Evolutionary conservation across 805 yeast species (phyloP).

Genomic region (Starmera amethionina): DNA sequence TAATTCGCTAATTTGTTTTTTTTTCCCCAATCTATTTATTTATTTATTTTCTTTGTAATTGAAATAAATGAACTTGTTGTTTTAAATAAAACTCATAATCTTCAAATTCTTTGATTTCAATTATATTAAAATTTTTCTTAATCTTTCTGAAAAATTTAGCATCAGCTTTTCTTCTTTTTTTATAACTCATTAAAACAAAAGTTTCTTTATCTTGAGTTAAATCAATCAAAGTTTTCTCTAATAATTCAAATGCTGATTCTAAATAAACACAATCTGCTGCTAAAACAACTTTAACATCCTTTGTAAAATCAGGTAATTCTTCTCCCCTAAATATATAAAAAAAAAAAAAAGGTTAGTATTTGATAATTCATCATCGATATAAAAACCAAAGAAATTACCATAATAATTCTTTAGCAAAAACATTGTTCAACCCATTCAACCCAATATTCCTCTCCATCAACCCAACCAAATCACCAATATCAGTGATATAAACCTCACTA

Average conservation of each 20-base stretch:
- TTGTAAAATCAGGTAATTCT: conserved; percentile 26
- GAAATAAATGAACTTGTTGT: conserved; percentile 32
- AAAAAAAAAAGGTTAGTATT: not conserved
- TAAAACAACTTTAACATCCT: conserved; percentile 32
- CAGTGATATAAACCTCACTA: conserved; percentile 35
- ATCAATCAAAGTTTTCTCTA: conserved; percentile 39
- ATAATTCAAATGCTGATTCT: conserved; percentile 42
- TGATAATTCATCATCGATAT: too few species aligned
- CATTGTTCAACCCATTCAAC: conserved; percentile 28
- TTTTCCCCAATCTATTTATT: too few species aligned
- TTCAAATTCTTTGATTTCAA: conserved; percentile 22
- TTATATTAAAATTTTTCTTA: conserved; percentile 22
- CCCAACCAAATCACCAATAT: conserved; percentile 36
- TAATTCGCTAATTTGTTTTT: too few species aligned
- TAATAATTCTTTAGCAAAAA: conserved; percentile 30
- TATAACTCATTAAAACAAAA: conserved; percentile 40
- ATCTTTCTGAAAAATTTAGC: conserved; percentile 22
- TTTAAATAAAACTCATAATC: conserved; percentile 26
- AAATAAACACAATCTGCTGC: conserved; percentile 57
- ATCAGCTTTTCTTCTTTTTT: conserved; percentile 39
- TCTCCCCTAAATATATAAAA: conserved; percentile 20
- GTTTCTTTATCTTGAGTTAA: conserved; percentile 27
- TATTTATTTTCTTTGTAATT: conserved; percentile 20
- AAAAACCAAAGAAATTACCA: too few species aligned
- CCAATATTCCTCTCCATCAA: conserved; percentile 36